A percentile compares a stretch with the other conserved stretches of the same genome.
phyloP scores from a whole-genome alignment of 2,329 filamentous ascomycete genomes.

The Beauveria scarabaeidicola region DNA sequence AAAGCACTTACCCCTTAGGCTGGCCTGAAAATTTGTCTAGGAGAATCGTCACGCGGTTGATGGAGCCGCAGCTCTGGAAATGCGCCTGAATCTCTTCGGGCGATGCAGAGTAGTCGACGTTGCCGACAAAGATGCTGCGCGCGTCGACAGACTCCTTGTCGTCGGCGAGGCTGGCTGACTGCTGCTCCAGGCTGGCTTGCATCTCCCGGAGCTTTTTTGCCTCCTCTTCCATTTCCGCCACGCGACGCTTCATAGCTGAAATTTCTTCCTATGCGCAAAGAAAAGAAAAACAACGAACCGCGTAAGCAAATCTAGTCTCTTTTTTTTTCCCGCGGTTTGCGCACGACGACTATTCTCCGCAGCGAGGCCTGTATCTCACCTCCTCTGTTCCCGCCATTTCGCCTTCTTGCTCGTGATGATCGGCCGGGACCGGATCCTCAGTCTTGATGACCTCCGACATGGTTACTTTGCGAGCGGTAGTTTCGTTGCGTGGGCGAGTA shows the following conservation, averaged over 20 bases:
- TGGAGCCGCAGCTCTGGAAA: conserved; percentile 93
- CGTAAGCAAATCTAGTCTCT: conserved; percentile 3
- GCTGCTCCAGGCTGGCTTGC: conserved; percentile 78
- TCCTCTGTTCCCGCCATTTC: conserved; percentile 11
- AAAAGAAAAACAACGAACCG: neutral
- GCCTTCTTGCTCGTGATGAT: conserved; percentile 8
- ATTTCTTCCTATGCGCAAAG: conserved; percentile 59
- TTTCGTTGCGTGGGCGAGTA: neutral
- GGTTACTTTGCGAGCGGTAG: neutral
- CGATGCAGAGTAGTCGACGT: conserved; percentile 94
- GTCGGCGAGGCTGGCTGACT: conserved; percentile 74
- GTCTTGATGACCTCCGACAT: conserved; percentile 12
- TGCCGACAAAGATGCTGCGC: conserved; percentile 95
- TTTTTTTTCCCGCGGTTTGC: neutral
- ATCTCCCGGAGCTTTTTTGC: conserved; percentile 79
- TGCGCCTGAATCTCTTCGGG: conserved; percentile 98
- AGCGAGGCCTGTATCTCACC: conserved; percentile 9
- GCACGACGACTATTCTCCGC: neutral
- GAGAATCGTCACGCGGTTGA: conserved; percentile 96
- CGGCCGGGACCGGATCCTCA: conserved; percentile 11
- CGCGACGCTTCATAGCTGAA: conserved; percentile 75
- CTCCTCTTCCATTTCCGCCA: conserved; percentile 87
- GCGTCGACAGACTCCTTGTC: conserved; percentile 94
- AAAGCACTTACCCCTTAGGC: conserved; percentile 78
- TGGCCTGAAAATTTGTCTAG: conserved; percentile 98